phyloP scores from a whole-genome alignment of 805 yeast genomes.

The Zygoascus ofunaensis region DNA sequence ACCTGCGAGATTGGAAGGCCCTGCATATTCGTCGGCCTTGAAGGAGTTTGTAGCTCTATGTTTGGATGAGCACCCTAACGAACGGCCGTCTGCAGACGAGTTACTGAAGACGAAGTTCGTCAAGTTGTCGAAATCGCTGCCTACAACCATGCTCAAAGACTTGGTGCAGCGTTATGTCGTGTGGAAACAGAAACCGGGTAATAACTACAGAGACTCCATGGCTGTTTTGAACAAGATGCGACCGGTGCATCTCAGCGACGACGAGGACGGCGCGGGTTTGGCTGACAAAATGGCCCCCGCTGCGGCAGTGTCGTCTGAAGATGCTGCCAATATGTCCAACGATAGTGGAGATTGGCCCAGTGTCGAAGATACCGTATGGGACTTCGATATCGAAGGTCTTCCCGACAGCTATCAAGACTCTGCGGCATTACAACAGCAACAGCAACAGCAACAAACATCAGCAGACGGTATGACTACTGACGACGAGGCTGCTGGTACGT shows the following conservation, averaged over 20 bases:
- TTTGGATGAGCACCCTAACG: slow-evolving; percentile 86
- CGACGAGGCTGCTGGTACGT: background rate
- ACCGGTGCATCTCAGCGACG: slow-evolving; percentile 6
- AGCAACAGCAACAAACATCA: background rate
- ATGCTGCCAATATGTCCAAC: slow-evolving; percentile 1
- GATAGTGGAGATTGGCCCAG: slow-evolving; percentile 16
- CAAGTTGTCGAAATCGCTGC: slow-evolving; percentile 46
- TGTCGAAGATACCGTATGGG: slow-evolving; percentile 47
- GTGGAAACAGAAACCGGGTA: slow-evolving; percentile 51
- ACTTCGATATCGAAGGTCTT: slow-evolving; percentile 49
- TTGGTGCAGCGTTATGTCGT: slow-evolving; percentile 43
- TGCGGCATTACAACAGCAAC: background rate
- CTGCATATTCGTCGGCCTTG: slow-evolving; percentile 62
- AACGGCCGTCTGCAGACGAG: slow-evolving; percentile 81
- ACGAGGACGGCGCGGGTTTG: slow-evolving; percentile 15
- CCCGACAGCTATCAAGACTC: background rate
- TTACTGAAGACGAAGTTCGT: slow-evolving; percentile 67
- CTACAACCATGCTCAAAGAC: slow-evolving; percentile 59
- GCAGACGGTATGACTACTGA: background rate
- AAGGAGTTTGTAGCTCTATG: slow-evolving; percentile 89
- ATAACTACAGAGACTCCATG: slow-evolving; percentile 34
- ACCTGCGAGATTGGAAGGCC: slow-evolving; percentile 91
- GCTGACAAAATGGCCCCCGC: background rate
- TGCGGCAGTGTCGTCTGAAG: background rate
- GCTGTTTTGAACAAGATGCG: slow-evolving; percentile 21